phyloP scores from a whole-genome alignment of 1,139 yeast species.

The Geotrichum restrictum region DNA sequence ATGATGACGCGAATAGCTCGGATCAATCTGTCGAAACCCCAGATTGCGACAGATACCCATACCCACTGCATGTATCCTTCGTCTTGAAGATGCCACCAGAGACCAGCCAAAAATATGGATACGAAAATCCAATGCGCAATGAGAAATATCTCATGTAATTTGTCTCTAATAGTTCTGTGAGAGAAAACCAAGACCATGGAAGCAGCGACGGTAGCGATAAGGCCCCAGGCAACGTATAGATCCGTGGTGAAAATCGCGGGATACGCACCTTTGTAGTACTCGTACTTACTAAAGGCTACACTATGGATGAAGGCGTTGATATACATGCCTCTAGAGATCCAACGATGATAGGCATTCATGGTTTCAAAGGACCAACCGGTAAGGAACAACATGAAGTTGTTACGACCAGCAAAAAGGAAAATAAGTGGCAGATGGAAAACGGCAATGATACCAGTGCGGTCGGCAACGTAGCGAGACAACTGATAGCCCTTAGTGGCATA shows the following conservation, averaged over 20 bases:
- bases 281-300: slow-evolving; percentile 21
- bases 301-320: slow-evolving; percentile 42
- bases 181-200: slow-evolving; percentile 48
- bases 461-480: slow-evolving; percentile 41
- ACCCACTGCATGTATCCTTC: slow-evolving; percentile 45
- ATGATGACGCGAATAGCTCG: slow-evolving; percentile 38
- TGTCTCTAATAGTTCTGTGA: slow-evolving; percentile 49
- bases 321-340: slow-evolving; percentile 53
- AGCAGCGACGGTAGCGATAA: slow-evolving; percentile 45
- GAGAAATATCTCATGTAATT: slow-evolving; percentile 62
- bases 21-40: slow-evolving; percentile 42
- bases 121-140: slow-evolving; percentile 50
- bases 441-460: slow-evolving; percentile 56
- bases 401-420: slow-evolving; percentile 59
- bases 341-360: slow-evolving; percentile 56
- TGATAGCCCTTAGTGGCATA: neutral
- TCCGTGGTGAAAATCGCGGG: slow-evolving; percentile 1
- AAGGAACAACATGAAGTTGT: slow-evolving; percentile 52
- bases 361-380: slow-evolving; percentile 62
- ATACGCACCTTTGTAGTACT: neutral
- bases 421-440: slow-evolving; percentile 54
- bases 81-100: slow-evolving; percentile 43
- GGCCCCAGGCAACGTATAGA: slow-evolving; percentile 41
- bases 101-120: slow-evolving; percentile 42
- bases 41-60: slow-evolving; percentile 38